Evolutionary conservation across 176 grass and related monocot species (phyloP).

Genomic region (Poa pratensis): DNA sequence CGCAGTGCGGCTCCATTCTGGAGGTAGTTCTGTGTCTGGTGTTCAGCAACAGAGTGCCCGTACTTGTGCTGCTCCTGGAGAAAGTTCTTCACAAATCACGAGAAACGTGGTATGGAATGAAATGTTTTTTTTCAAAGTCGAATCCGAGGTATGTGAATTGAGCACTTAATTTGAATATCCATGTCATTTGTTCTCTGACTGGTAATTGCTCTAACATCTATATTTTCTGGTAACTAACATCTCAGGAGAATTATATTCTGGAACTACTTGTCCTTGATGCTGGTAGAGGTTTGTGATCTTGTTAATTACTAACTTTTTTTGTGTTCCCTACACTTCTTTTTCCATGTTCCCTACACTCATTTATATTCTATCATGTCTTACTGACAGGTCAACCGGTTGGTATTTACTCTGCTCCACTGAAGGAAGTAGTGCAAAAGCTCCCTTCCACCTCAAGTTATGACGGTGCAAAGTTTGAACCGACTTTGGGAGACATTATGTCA

Average conservation of each 20-base stretch:
- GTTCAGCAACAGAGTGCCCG: conserved; percentile 85
- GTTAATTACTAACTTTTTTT: conserved; percentile 27
- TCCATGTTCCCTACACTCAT: conserved; percentile 40
- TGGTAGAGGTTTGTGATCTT: conserved; percentile 81
- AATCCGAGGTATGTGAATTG: conserved; percentile 60
- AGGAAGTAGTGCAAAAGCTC: conserved; percentile 68
- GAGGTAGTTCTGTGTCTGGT: conserved; percentile 45
- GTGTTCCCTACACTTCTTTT: conserved; percentile 40
- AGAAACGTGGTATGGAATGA: conserved; percentile 77
- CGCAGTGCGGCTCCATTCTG: conserved; percentile 66
- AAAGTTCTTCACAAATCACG: conserved; percentile 51
- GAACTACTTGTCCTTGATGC: conserved; percentile 78
- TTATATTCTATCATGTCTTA: conserved; percentile 41
- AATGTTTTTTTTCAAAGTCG: conserved; percentile 97
- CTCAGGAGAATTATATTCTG: conserved; percentile 79
- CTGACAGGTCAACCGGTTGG: conserved; percentile 45
- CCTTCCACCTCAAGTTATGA: conserved; percentile 49
- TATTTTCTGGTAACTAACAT: conserved; percentile 44
- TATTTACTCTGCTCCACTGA: conserved; percentile 69
- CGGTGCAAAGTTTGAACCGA: conserved; percentile 63
- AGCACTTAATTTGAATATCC: conserved; percentile 19
- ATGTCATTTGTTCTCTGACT: conserved; percentile 39
- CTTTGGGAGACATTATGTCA: conserved; percentile 72
- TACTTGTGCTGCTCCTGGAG: conserved; percentile 64
- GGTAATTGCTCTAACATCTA: conserved; percentile 10